Base-by-base conservation (phyloP, 169 alveolate species). In the Cystoisospora suis region DNA sequence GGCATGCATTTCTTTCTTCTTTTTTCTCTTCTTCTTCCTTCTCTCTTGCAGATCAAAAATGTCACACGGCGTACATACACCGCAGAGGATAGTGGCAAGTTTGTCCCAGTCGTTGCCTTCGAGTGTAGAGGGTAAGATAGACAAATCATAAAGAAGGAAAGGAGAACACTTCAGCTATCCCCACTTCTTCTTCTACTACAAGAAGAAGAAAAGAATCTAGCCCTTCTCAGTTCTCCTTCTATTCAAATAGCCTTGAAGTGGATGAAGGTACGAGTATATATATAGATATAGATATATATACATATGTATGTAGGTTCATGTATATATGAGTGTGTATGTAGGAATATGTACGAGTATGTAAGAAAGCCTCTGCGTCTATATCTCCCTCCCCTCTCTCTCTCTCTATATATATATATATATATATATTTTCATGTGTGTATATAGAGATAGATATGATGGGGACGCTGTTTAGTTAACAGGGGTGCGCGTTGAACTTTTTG, bases 81-180 rank as follows among this genome's bases (percentile, higher is more conserved):
- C 12, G 91, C 91, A 17, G 87, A 53, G 44, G 91, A 87, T 87
- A 72, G 87, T 80, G 91, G 91, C 17, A 45, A 87, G 80, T 70
- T 72, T 49, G 91, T 87, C 9, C 87, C 91, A 46, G 34, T 87
- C 65, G 87, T 72, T 61, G 75, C 87, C 7, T 87, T 87, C 80
- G 91, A 87, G 34, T 87, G 91, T 56, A 42, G 91, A 46, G 91
- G 91, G 91, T 87, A 7, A 0, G 91, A 4, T 81, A 15, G n/a
- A n/a, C n/a, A n/a, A n/a, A n/a, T n/a, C n/a, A n/a, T n/a, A n/a
- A n/a, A n/a, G n/a, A n/a, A n/a, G n/a, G n/a, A n/a, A n/a, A n/a
- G n/a, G n/a, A n/a, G n/a, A n/a, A n/a, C n/a, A n/a, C n/a, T n/a
- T n/a, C n/a, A n/a, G n/a, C n/a, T n/a, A n/a, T n/a, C n/a, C n/a